Conservation (phyloP, 495 filamentous ascomycete genomes). For the Letharia lupina region DNA sequence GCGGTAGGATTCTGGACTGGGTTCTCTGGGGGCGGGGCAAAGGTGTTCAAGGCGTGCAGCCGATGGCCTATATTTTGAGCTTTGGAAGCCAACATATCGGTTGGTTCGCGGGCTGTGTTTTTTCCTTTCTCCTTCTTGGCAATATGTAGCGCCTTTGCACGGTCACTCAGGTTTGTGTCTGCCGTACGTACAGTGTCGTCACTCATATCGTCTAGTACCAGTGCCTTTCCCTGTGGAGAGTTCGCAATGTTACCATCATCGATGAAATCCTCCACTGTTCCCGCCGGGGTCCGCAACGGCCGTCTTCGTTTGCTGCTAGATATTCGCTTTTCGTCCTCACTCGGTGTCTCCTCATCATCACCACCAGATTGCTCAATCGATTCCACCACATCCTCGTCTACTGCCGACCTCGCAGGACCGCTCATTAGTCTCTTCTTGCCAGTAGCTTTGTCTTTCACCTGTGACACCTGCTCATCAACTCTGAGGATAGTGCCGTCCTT, state of each 20-base stretch:
- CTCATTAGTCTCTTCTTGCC: background rate
- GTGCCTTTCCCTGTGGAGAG: background rate
- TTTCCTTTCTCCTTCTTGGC: background rate
- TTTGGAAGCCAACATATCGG: background rate
- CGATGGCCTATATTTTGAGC: background rate
- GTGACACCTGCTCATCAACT: background rate
- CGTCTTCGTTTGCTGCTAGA: background rate
- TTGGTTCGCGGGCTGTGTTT: background rate
- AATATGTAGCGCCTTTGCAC: background rate
- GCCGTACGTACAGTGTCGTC: background rate
- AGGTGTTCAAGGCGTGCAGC: background rate
- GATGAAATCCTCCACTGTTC: background rate
- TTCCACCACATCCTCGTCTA: background rate
- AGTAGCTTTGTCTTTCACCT: background rate
- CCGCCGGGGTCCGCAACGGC: background rate
- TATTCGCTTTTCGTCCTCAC: background rate
- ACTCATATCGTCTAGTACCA: background rate
- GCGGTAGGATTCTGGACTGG: background rate
- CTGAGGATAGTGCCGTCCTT: background rate
- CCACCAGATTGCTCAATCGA: background rate
- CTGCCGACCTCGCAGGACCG: background rate
- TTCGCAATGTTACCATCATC: background rate
- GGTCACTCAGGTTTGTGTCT: background rate
- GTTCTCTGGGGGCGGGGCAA: no score
- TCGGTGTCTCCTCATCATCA: background rate